Evolutionary conservation across 805 yeast species (phyloP).

Genomic region (Saccharomycopsis sp.): DNA sequence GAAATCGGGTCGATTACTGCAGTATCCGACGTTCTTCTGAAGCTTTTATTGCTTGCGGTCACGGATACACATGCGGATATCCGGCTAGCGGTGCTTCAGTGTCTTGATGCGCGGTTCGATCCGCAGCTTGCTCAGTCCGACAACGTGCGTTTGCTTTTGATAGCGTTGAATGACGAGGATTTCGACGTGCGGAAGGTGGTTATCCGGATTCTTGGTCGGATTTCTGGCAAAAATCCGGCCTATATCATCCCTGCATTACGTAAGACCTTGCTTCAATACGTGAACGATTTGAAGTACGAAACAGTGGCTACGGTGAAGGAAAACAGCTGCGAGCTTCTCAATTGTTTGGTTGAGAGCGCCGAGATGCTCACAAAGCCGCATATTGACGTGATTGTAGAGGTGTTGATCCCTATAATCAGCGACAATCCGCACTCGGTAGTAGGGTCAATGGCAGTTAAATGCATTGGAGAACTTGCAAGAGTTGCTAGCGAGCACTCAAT

Average conservation of each 20-base stretch:
- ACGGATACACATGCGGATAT: slow-evolving; percentile 87
- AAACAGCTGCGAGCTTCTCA: slow-evolving; percentile 72
- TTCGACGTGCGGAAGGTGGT: slow-evolving; percentile 79
- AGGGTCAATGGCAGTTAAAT: slow-evolving; percentile 76
- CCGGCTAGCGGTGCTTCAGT: slow-evolving; percentile 67
- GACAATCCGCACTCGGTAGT: slow-evolving; percentile 71
- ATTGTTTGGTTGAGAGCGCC: slow-evolving; percentile 70
- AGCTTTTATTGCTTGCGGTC: slow-evolving; percentile 72
- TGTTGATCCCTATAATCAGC: slow-evolving; percentile 53
- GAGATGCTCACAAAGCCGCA: slow-evolving; percentile 84
- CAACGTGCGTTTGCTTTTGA: slow-evolving; percentile 74
- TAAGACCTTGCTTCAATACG: slow-evolving; percentile 74
- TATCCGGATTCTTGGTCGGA: slow-evolving; percentile 71
- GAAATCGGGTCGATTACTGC: slow-evolving; percentile 76
- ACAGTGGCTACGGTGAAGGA: slow-evolving; percentile 72
- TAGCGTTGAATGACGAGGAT: slow-evolving; percentile 86
- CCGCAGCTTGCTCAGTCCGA: slow-evolving; percentile 93
- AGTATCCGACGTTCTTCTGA: slow-evolving; percentile 78
- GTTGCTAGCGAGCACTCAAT: slow-evolving; percentile 84
- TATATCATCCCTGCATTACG: slow-evolving; percentile 90
- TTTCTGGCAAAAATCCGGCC: slow-evolving; percentile 86
- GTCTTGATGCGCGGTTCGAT: slow-evolving; percentile 72
- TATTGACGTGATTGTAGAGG: slow-evolving; percentile 84
- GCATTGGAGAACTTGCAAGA: slow-evolving; percentile 81
- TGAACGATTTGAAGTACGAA: slow-evolving; percentile 82